Percentiles rank a stretch among this genome's conserved stretches.
phyloP scores from a whole-genome alignment of 495 filamentous ascomycete species.

The Penicillium taxi region DNA sequence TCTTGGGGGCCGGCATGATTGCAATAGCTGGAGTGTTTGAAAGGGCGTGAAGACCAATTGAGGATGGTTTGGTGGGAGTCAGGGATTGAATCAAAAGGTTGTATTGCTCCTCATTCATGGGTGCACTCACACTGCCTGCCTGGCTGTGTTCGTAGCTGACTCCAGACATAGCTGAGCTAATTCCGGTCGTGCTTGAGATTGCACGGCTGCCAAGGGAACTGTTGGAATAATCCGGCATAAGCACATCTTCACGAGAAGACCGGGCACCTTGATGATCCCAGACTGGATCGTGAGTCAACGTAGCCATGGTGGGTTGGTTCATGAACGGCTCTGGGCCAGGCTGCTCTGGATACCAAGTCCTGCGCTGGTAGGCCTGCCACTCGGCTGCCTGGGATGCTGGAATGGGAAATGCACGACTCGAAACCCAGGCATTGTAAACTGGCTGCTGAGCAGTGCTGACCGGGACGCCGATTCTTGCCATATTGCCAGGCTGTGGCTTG shows the following conservation, averaged over 20 bases:
- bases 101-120: conserved; percentile 31
- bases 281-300: conserved; percentile 24
- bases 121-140: conserved; percentile 31
- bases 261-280: conserved; percentile 31
- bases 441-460: conserved; percentile 9
- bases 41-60: conserved; percentile 30
- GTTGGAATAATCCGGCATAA: conserved; percentile 50
- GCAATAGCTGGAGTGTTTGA: conserved; percentile 36
- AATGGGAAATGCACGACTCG: conserved; percentile 17
- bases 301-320: conserved; percentile 22
- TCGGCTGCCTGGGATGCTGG: conserved; percentile 13
- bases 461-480: conserved; percentile 8
- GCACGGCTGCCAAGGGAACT: conserved; percentile 36
- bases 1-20: conserved; percentile 18
- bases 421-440: conserved; percentile 20
- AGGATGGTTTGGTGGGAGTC: conserved; percentile 33
- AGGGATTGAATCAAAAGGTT: conserved; percentile 35
- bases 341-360: conserved; percentile 24
- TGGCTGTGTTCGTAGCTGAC: conserved; percentile 40
- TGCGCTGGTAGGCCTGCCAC: conserved; percentile 2
- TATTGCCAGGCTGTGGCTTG: conserved; percentile 16
- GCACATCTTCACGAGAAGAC: conserved; percentile 40
- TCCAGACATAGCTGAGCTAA: conserved; percentile 41
- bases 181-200: conserved; percentile 38
- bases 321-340: conserved; percentile 32